A percentile compares a stretch with the other conserved stretches of the same genome.
phyloP scores from a whole-genome alignment of 441 rosid genomes.

The Mallotus japonicus region DNA sequence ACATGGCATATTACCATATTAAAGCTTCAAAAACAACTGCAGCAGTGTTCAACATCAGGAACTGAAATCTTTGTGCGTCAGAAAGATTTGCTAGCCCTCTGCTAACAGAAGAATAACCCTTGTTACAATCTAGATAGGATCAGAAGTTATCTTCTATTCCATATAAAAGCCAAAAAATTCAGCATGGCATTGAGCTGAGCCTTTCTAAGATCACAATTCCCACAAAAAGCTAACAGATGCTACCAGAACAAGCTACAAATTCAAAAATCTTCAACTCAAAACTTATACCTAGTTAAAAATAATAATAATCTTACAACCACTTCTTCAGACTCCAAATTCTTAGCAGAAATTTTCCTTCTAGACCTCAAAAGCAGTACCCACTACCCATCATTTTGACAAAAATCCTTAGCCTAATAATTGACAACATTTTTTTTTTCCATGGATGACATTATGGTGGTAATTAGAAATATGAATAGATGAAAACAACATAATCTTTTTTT shows the following conservation, averaged over 20 bases:
- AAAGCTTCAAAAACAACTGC: background rate
- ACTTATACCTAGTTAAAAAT: background rate
- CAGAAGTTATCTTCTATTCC: background rate
- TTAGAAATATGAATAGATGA: background rate
- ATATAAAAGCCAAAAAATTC: background rate
- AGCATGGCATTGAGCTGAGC: background rate
- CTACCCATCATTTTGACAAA: background rate
- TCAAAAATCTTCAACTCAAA: background rate
- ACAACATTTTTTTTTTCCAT: too few relatives aligned
- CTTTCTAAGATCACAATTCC: background rate
- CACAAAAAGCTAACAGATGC: background rate
- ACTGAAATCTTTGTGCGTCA: background rate
- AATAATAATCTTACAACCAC: slow-evolving; percentile 9
- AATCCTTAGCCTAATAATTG: background rate
- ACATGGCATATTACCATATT: background rate
- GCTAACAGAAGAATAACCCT: background rate
- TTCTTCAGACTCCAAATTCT: slow-evolving; percentile 26
- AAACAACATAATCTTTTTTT: background rate
- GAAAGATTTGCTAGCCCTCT: background rate
- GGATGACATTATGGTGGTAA: background rate
- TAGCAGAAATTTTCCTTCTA: slow-evolving; percentile 1
- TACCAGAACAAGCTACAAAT: background rate
- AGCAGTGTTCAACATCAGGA: background rate
- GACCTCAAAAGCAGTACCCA: background rate
- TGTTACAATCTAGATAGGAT: background rate